A percentile compares a stretch with the other conserved stretches of the same genome.
phyloP scores from a whole-genome alignment of 2,329 filamentous ascomycete species.

The Blastomyces percursus region DNA sequence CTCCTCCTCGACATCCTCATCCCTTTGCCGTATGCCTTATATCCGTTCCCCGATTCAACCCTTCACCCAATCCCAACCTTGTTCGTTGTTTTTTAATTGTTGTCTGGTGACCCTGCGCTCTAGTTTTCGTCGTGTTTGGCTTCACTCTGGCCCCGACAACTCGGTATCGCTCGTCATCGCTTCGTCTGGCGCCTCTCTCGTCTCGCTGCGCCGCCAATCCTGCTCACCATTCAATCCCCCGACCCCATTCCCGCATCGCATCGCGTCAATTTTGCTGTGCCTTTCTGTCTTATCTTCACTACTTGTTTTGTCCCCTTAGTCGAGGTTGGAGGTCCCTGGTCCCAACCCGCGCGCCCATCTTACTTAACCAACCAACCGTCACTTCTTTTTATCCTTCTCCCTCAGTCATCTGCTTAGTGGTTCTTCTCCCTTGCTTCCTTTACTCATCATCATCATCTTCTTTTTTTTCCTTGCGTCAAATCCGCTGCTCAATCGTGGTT shows the following conservation, averaged over 20 bases:
- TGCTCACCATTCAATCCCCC: background rate
- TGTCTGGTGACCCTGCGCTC: background rate
- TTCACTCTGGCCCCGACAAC: background rate
- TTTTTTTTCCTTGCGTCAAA: background rate
- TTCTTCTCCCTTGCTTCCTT: background rate
- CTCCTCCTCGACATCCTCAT: background rate
- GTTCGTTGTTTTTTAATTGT: background rate
- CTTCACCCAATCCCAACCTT: background rate
- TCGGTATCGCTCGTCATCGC: slow-evolving; percentile 9
- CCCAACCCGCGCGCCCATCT: background rate
- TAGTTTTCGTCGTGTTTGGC: background rate
- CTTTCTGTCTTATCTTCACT: background rate
- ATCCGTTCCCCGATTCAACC: background rate
- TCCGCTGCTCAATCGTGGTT: background rate
- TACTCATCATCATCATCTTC: background rate
- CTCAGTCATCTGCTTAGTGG: background rate
- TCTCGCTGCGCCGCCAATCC: background rate
- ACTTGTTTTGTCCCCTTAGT: background rate
- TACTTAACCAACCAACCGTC: background rate
- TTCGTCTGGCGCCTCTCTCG: slow-evolving; percentile 13
- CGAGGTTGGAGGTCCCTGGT: background rate
- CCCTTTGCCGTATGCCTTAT: background rate
- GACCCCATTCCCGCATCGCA: background rate
- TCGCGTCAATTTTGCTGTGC: background rate
- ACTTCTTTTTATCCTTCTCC: background rate